Evolutionary conservation across 257 asterid species (phyloP).

Genomic region (Paraleonurus japonicus): DNA sequence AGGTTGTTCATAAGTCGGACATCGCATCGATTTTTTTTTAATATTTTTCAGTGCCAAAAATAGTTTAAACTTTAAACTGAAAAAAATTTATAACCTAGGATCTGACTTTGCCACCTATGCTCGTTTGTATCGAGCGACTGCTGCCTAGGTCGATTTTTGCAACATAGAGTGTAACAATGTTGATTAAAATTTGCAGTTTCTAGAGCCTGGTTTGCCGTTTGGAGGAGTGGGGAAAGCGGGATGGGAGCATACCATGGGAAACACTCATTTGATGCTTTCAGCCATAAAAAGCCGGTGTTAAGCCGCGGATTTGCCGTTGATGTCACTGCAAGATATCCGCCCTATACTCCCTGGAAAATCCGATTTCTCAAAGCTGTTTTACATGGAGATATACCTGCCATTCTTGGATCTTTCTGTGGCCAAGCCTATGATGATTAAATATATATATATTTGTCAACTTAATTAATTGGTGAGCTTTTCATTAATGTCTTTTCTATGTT

Average conservation of each 20-base stretch:
- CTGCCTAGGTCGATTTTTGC: no score
- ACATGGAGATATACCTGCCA: conserved; percentile 45
- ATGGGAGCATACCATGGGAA: conserved; percentile 91
- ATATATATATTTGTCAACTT: not conserved
- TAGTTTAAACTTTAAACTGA: no score
- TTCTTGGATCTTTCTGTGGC: conserved; percentile 61
- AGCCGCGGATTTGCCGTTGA: conserved; percentile 62
- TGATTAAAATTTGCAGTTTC: no score
- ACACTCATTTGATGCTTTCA: conserved; percentile 76
- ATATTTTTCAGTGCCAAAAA: no score
- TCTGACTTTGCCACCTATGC: no score
- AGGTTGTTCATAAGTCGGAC: no score
- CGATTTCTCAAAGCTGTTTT: conserved; percentile 49
- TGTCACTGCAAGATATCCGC: conserved; percentile 71
- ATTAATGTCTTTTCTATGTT: no score
- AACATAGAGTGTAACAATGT: no score
- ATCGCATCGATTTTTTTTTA: no score
- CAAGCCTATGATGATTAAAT: not conserved
- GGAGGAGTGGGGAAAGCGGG: conserved; percentile 98
- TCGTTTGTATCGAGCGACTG: no score
- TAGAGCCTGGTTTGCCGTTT: conserved; percentile 58
- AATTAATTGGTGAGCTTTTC: no score
- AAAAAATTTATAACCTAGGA: no score
- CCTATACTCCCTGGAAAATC: conserved; percentile 58
- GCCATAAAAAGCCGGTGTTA: conserved; percentile 83